These are phyloP conservation scores for Paspalum vaginatum DNA, from an alignment of 176 grass and related monocot species.

Conservation along the genomic window DNA sequence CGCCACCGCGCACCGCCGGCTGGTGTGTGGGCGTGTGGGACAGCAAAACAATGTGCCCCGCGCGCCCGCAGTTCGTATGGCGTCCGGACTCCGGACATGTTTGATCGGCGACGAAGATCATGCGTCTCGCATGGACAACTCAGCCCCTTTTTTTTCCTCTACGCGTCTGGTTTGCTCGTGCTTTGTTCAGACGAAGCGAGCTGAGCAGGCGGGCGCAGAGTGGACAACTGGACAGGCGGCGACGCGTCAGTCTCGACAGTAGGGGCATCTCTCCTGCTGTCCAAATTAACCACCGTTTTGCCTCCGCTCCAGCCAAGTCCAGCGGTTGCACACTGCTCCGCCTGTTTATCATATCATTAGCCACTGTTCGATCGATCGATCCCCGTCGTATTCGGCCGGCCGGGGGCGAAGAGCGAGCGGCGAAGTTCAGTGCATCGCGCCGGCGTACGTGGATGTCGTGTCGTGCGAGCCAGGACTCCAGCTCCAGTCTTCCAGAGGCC, in stretches of 20 bases:
- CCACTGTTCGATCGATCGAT: background rate
- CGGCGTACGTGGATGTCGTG: background rate
- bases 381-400: background rate
- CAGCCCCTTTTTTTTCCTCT: background rate
- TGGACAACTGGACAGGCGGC: background rate
- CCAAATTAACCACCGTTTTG: background rate
- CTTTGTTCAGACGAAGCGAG: background rate
- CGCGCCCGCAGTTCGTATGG: too few species aligned
- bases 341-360: background rate
- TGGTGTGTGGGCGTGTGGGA: background rate
- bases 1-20: background rate
- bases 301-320: background rate
- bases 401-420: background rate
- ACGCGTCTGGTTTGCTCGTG: background rate
- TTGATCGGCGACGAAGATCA: background rate
- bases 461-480: background rate
- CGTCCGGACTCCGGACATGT: background rate
- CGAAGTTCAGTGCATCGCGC: background rate
- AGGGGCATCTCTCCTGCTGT: too few species aligned
- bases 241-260: background rate
- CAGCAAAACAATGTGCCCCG: background rate
- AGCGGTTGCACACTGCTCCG: background rate
- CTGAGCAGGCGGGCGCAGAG: background rate
- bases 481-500: background rate
- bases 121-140: background rate